Percentiles rank a stretch among this genome's conserved stretches.
phyloP scores from a whole-genome alignment of 2,329 filamentous ascomycete species.

The Simplicillium aogashimaense region DNA sequence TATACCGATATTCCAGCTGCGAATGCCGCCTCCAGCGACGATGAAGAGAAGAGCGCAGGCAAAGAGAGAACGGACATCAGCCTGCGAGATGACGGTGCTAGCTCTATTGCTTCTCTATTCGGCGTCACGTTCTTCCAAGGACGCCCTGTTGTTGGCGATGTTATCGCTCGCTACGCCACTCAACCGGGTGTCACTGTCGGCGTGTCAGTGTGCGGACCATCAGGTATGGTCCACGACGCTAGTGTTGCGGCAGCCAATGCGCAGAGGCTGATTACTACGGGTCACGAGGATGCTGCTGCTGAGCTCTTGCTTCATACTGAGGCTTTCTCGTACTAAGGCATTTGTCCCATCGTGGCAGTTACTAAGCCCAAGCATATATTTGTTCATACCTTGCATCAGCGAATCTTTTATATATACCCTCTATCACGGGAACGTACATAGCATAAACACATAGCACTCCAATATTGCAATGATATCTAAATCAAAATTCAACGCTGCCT shows the following conservation, averaged over 20 bases:
- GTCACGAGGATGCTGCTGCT: slow-evolving; percentile 3
- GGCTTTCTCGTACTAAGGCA: slow-evolving; percentile 12
- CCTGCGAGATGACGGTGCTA: neutral
- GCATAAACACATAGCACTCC: neutral
- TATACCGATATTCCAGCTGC: neutral
- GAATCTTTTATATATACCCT: no score
- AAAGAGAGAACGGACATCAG: neutral
- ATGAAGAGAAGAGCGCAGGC: neutral
- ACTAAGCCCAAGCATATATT: neutral
- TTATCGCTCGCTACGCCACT: slow-evolving; percentile 1
- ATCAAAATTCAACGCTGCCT: neutral
- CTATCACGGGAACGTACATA: no score
- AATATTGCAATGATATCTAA: neutral
- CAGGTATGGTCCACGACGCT: slow-evolving; percentile 13
- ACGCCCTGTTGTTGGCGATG: slow-evolving; percentile 9
- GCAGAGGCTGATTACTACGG: slow-evolving; percentile 11
- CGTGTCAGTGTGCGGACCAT: slow-evolving; percentile 14
- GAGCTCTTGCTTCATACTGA: slow-evolving; percentile 16
- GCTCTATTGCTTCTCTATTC: slow-evolving; percentile 2
- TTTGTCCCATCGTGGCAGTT: neutral
- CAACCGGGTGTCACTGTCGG: slow-evolving; percentile 8
- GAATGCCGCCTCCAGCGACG: neutral
- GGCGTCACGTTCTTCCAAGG: slow-evolving; percentile 7
- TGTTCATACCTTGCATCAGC: no score
- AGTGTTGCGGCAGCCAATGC: slow-evolving; percentile 9